Base-by-base conservation (phyloP, 2,329 filamentous ascomycete species). In the Aspergillus jensenii region DNA sequence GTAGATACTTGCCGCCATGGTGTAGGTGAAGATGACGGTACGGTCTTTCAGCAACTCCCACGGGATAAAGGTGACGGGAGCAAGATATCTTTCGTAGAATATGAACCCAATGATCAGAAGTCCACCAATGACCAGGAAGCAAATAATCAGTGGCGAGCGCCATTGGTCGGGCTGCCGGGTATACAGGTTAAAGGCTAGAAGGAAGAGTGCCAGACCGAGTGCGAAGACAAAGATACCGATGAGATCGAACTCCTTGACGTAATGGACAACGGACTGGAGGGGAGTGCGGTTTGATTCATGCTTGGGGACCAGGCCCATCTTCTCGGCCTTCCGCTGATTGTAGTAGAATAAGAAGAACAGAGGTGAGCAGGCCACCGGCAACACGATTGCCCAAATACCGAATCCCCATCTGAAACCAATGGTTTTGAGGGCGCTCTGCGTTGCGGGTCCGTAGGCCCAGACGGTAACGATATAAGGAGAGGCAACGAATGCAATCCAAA, bases 391-490 rank as follows among this genome's bases (percentile, higher is more conserved):
- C 67, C 87, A 89, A 27, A 78, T 74, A 17, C 85, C 87, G 65
- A 84, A 88, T 0, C 78, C 85, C 87, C 86, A 89, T 27, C 84
- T 80, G 81, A 83, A 88, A 31, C 79, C 81, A 9, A 80, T 76
- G 0, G 77, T 76, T 0, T 73, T 65, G n/a, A 83, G 69, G 64
- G 75, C 74, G 59, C 86, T 83, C 1, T 76, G 71, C 14, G 81
- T 81, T 23, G 85, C 79, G 39, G 78, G 75, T 0, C 83, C 79
- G 3, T 83, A 81, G 39, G 83, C 78, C 68, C 83, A 83, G 0
- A 76, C 88, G 0, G 83, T 83, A 21, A 84, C 86, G 65, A 84
- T 81, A 58, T 89, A 87, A 1, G 87, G 86, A 0, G 85, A 86
- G 21, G 73, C 78, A 27, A 82, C 78, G 59, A 87, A 82, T 0